Evolutionary conservation across 2,329 filamentous ascomycete species (phyloP), one percentile per base, ranked within the genome.

Genomic region (Fusarium sp.): DNA sequence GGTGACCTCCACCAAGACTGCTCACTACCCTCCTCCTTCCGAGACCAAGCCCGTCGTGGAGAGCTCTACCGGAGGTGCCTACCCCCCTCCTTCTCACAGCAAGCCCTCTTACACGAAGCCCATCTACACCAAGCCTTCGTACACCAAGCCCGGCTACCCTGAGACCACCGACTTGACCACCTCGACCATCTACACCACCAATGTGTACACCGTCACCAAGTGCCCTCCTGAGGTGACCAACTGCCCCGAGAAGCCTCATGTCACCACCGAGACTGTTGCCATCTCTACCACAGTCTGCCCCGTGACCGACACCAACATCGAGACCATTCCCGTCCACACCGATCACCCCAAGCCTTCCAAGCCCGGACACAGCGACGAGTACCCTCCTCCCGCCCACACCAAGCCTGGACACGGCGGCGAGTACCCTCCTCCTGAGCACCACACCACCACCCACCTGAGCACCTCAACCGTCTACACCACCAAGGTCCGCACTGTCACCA

Each of bases 381-480:
- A 7, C n/a, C 38, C 56, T 51, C 21, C 45, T 43, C 56, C 56
- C 21, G 19, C 6, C 7, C 8, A 26, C 8, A 26, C 24, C 24
- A 26, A 26, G 24, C 24, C 24, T 3, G 30, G 30, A 32, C 30
- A 32, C 4, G 30, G 30, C 17, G 32, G 32, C 32, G 32, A 17
- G 15, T 26, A 7, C n/a, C 38, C 56, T 52, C 21, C 46, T 43
- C 56, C 56, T 24, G 28, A 11, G 9, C 50, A 56, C 28, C 30
- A 53, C 10, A 42, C 65, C 11, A 68, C 65, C n/a, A 70, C 69
- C 26, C 34, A 47, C 34, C 2, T 54, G 14, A 62, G 24, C 8
- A 62, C 57, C 30, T 69, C 65, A 1, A 67, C 67, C 7, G n/a
- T 66, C 23, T 68, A 69, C 67, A 71, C 56, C 39, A 72, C 69